Base-by-base conservation (phyloP, 345 rosid species). In the Gossypium stocksii region DNA sequence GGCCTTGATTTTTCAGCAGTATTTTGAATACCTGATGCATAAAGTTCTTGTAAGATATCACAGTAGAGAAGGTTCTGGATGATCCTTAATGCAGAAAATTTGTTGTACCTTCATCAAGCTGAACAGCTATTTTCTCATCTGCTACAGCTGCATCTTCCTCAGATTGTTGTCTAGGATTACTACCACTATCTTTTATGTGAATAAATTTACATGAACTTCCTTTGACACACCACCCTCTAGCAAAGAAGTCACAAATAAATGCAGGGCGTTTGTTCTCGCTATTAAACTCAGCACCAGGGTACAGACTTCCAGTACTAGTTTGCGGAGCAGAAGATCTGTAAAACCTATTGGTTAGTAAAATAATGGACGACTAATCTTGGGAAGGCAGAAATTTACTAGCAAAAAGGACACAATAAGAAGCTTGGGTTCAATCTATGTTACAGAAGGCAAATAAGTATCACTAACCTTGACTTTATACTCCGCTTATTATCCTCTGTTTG, bases 161-260 rank as follows among this genome's bases (percentile, higher is more conserved):
- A 38, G 41, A 76, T 70, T 70, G 87, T 66, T 76, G 82, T 61
- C 51, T 70, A 70, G 76, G 62, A 72, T 14, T 57, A 74, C 63
- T 79, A 2, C 29, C 56, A 62, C 74, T 69, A 60, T 82, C 87
- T 52, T 85, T 91, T 56, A 81, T 64, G 78, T 94, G 98, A 80
- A 89, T 83, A 84, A 92, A 94, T 85, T 76, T 88, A 83, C 98
- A 94, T 3, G 86, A 85, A 62, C 51, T 84, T 75, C 97, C 97
- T 79, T 78, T 92, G 74, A 83, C 75, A 87, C 98, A 94, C 95
- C 98, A 87, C 45, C 98, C 97, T 84, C 84, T 87, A 34, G 85
- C 82, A 77, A 83, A 94, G 83, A 90, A 94, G 77, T 83, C 82
- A 77, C 98, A 94, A 25, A 79, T 65, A 56, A 76, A 58, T 2